These are phyloP conservation scores for Fragaria ananassa DNA, from an alignment of 306 rosid species.

Conservation along the genomic window DNA sequence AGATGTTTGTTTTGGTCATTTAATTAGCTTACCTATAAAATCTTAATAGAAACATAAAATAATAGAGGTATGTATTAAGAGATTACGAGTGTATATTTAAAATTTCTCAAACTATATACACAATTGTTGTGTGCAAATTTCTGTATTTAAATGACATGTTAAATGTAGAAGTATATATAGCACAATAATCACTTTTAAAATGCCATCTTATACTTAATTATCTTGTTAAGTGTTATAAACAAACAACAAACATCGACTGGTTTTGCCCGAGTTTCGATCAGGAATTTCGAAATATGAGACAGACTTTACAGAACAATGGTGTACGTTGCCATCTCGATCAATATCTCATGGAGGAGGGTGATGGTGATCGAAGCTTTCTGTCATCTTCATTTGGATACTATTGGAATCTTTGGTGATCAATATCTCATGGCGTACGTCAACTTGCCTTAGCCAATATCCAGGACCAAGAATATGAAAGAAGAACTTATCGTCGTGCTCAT, in stretches of 20 bases:
- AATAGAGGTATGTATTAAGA: too few relatives aligned
- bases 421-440: not conserved
- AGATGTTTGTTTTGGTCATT: too few relatives aligned
- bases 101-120: too few relatives aligned
- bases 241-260: not conserved
- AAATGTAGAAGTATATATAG: not conserved
- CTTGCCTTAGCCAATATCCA: not conserved
- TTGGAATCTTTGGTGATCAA: not conserved
- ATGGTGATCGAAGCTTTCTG: not conserved
- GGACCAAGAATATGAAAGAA: not conserved
- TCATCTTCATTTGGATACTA: slow-evolving; percentile 20
- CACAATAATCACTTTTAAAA: not conserved
- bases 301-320: not conserved
- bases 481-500: not conserved
- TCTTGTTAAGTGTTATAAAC: too few relatives aligned
- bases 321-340: not conserved
- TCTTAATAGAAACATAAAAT: too few relatives aligned
- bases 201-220: not conserved
- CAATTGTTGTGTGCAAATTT: not conserved
- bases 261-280: not conserved
- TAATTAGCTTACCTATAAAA: too few relatives aligned
- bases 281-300: not conserved
- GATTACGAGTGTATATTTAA: too few relatives aligned
- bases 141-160: not conserved
- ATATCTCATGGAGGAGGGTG: not conserved